Evolutionary conservation across 495 filamentous ascomycete species (phyloP).

Genomic region (Aspergillus affinis): DNA sequence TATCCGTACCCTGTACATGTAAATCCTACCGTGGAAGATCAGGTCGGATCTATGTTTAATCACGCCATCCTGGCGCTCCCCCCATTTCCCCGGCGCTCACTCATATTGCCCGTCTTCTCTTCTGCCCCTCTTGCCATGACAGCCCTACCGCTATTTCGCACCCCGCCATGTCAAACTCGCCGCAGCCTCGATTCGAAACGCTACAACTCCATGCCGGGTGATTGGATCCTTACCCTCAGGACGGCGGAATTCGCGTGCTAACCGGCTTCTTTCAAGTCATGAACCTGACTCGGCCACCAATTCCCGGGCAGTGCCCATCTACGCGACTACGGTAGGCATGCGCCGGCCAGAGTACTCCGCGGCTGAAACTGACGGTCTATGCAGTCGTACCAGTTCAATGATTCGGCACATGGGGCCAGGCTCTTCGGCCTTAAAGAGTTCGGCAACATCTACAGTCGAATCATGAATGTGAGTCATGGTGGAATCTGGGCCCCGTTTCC

Average conservation of each 20-base stretch:
- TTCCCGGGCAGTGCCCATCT: constrained; percentile 91
- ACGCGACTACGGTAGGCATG: constrained; percentile 76
- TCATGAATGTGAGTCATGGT: constrained; percentile 72
- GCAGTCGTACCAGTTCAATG: constrained; percentile 91
- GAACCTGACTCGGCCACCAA: constrained; percentile 84
- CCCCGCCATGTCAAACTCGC: constrained; percentile 33
- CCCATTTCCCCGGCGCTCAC: neutral
- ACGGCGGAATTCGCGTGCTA: too few species aligned
- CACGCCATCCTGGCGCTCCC: neutral
- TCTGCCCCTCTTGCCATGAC: neutral
- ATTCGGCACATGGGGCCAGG: constrained; percentile 93
- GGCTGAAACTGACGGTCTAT: neutral
- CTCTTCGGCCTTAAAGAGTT: constrained; percentile 98
- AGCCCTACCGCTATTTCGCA: neutral
- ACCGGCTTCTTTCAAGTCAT: constrained; percentile 54
- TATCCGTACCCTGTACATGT: too few species aligned
- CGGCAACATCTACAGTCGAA: constrained; percentile 97
- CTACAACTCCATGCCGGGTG: constrained; percentile 97
- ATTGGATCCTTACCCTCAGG: constrained; percentile 17
- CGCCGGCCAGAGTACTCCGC: neutral
- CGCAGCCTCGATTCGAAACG: constrained; percentile 71
- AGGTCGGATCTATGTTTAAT: too few species aligned
- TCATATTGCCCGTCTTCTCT: too few species aligned
- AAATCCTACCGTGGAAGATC: too few species aligned
- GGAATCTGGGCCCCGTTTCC: neutral